Evolutionary conservation across 2,329 filamentous ascomycete species (phyloP), one percentile per base, ranked within the genome.

Genomic region (Paradendryphiella salina): DNA sequence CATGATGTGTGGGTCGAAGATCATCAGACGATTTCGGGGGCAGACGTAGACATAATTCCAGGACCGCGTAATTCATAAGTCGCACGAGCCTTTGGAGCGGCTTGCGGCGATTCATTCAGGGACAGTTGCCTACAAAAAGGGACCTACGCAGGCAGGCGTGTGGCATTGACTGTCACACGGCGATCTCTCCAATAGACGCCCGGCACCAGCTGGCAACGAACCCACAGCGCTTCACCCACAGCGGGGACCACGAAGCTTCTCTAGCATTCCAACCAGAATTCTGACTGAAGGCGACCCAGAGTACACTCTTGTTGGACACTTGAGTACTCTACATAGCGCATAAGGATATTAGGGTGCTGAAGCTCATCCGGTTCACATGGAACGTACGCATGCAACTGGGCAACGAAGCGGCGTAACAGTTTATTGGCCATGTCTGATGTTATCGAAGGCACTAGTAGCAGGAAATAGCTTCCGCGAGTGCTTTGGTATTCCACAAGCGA

Each of bases 101-200:
- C 48, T 40, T 47, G 28, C 36, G 47, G 51, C 47, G 43, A 54
- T 32, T 51, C 38, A 32, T 39, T 42, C 47, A 45, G 38, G 34
- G 39, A 54, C 35, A 36, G 15, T 43, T 48, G 40, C 35, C 48
- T 46, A 36, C 46, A 33, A 32, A 54, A 51, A 45, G 37, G 52
- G 40, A 50, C 40, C 40, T 45, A 38, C 49, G 42, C 38, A 53
- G 45, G 54, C 50, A 39, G 48, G 52, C 60, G 63, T 67, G 65
- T 67, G 60, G 63, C 47, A 60, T 64, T 63, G 58, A 58, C 59
- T 55, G 65, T 65, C 57, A 60, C 66, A 67, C 66, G 61, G 63
- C 63, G 57, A 59, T 64, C 56, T 63, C 61, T 63, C 56, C 59
- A 60, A 62, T 69, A 69, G 65, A 69, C 66, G 68, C 68, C 65